Base-by-base conservation (phyloP, 306 rosid species). In the Ammopiptanthus mongolicus region DNA sequence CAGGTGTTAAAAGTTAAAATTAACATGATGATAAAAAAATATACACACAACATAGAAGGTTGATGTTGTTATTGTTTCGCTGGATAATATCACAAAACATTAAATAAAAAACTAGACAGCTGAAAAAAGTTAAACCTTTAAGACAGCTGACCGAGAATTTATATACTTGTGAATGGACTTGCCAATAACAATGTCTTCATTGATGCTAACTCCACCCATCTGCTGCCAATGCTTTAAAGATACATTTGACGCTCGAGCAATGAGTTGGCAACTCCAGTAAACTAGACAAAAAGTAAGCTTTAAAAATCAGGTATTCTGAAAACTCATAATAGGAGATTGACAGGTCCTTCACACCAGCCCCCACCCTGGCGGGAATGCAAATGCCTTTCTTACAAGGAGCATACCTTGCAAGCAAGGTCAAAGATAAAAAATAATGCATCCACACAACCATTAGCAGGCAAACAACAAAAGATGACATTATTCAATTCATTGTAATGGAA, bases 181-280 rank as follows among this genome's bases (percentile, higher is more conserved):
- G 71, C 92, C 99, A 46, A 95, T 92, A 59, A 86, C 63, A 81
- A 84, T 86, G 82, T 90, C 97, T 56, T 84, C 91, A 50, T 90
- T 82, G 87, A 95, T 92, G 69, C 77, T 86, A 81, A 89, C 88
- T 85, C 99, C 99, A 64, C 99, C 97, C 97, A 89, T 87, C 90
- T 76, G 87, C 82, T 89, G 89, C 99, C 99, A 96, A 82, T 86
- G 96, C 84, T 75, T 92, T 82, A 92, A 63, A 10, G 99, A 96
- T 33, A 74, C 84, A 65, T 96, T 96, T 23, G 99, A 92, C 37
- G 96, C 86, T 22, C 85, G 91, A 25, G 90, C 98, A 28, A 92
- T 88, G 80, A 82, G 89, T 83, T 96, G 97, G 84, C 99, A 96
- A 84, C 90, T 96, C 99, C 99, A 96, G 83, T 86, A 84, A 80